Base-by-base conservation (phyloP, 2,329 filamentous ascomycete species). In the Aspergillus piperis region DNA sequence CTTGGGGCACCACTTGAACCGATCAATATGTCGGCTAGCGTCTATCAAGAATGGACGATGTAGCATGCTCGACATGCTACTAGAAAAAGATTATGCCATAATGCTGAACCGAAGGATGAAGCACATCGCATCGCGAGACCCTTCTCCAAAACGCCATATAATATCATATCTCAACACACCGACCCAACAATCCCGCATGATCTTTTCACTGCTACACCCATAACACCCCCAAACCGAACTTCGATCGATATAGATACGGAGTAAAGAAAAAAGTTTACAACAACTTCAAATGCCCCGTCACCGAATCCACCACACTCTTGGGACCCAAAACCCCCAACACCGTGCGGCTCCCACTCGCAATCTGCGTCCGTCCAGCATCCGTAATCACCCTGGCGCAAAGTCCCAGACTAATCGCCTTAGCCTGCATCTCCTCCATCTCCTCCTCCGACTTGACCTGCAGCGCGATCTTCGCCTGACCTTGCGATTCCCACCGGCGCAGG, bases 331-430 rank as follows among this genome's bases (percentile, higher is more conserved):
- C 87, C 0, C 95, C 95, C 54, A 99, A 81, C 44, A 99, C 95
- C 0, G 95, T 99, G 75, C 91, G 85, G 75, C 92, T 97, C 17
- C 95, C 94, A 47, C 90, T 88, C 55, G 92, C 93, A 76, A 99
- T 98, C 84, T 99, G 95, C 49, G 95, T 99, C 63, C 95, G 86
- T 13, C 95, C 95, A n/a, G 95, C 95, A 78, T 99, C 95, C 71
- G 91, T 88, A 66, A 99, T 94, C 56, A 96, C 88, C 75, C 94
- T 90, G 56, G 94, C 92, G 62, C 92, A 93, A 61, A 99, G 77
- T 1, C 95, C 94, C 60, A 97, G 75, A 73, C 88, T 91, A 64
- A 91, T 84, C 3, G 95, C 95, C 75, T 89, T 88, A 57, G 88
- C 90, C 78, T 93, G 89, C 67, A 95, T 78, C 67, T 96, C 78